Conservation (phyloP, 2,329 filamentous ascomycete genomes). For the Aspergillus thermomutatus region DNA sequence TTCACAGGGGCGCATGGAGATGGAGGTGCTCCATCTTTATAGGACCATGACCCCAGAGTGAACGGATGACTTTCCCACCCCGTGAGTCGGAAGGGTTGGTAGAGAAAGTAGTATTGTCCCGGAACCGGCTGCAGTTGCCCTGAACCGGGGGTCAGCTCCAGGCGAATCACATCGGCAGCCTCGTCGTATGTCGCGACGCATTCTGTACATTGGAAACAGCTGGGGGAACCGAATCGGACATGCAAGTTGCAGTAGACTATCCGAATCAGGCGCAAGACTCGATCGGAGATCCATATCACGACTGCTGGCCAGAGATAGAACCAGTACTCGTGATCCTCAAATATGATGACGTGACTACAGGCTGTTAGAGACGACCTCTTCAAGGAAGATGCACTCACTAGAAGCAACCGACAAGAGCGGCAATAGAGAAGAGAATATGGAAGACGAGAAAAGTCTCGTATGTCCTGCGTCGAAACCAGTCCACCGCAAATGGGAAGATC, state of each 20-base stretch:
- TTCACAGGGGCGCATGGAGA: not conserved
- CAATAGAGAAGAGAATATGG: constrained; percentile 38
- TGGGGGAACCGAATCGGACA: constrained; percentile 21
- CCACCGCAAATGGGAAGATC: constrained; percentile 44
- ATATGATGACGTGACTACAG: constrained; percentile 47
- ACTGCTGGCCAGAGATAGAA: constrained; percentile 51
- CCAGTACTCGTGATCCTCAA: constrained; percentile 47
- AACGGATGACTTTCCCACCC: constrained; percentile 54
- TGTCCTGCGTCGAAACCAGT: constrained; percentile 42
- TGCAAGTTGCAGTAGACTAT: constrained; percentile 44
- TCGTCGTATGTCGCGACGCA: constrained; percentile 44
- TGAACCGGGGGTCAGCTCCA: constrained; percentile 43
- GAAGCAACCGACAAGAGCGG: constrained; percentile 46
- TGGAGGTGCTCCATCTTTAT: constrained; percentile 2
- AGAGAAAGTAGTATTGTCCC: constrained; percentile 52
- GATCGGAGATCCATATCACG: constrained; percentile 48
- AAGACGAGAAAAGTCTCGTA: constrained; percentile 44
- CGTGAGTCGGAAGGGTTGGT: constrained; percentile 42
- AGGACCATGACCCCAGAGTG: constrained; percentile 37
- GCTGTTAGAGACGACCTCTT: not conserved
- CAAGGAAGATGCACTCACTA: constrained; percentile 33
- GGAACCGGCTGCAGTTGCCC: constrained; percentile 37
- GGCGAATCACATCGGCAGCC: constrained; percentile 44
- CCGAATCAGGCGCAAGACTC: constrained; percentile 43
- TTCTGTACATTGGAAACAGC: constrained; percentile 27